Percentiles rank a stretch among this genome's conserved stretches.
These are phyloP conservation scores for Penicillium angulare DNA, from an alignment of 495 filamentous ascomycete genomes.

Conservation along the genomic window DNA sequence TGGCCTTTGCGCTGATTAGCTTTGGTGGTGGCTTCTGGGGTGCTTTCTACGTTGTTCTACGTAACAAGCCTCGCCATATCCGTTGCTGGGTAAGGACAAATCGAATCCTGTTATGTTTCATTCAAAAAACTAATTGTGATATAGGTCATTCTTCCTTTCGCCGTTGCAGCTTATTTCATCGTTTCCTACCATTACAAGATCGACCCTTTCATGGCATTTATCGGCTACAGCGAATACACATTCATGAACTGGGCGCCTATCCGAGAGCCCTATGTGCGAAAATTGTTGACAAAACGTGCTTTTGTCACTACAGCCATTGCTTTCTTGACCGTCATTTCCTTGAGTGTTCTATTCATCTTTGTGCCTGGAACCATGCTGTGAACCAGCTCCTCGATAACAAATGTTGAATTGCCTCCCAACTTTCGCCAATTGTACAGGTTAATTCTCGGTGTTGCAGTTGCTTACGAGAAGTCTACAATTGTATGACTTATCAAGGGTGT, in stretches of 20 bases:
- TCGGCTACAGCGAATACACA: slow-evolving; percentile 91
- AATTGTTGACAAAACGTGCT: slow-evolving; percentile 76
- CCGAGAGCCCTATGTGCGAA: slow-evolving; percentile 83
- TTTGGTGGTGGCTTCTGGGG: slow-evolving; percentile 94
- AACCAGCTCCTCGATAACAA: slow-evolving; percentile 8
- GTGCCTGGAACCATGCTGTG: slow-evolving; percentile 87
- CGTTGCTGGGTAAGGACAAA: slow-evolving; percentile 72
- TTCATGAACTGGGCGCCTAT: slow-evolving; percentile 86
- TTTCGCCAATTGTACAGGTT: background rate
- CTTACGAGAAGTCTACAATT: background rate
- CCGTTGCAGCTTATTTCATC: slow-evolving; percentile 82
- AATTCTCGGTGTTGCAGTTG: slow-evolving; percentile 6
- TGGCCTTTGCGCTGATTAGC: slow-evolving; percentile 80
- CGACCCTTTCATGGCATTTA: slow-evolving; percentile 86
- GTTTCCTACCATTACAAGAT: slow-evolving; percentile 90
- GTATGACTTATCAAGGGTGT: slow-evolving; percentile 1
- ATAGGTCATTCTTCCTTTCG: slow-evolving; percentile 91
- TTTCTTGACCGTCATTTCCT: slow-evolving; percentile 67
- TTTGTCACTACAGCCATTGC: slow-evolving; percentile 72
- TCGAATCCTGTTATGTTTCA: slow-evolving; percentile 3
- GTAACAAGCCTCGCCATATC: slow-evolving; percentile 68
- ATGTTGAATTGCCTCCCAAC: background rate
- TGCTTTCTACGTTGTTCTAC: slow-evolving; percentile 87
- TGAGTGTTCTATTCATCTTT: slow-evolving; percentile 83
- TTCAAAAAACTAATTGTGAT: slow-evolving; percentile 16